These are phyloP conservation scores for Pleurotus tuoliensis DNA, from an alignment of 768 basidiomycete genomes.

Conservation along the genomic window DNA sequence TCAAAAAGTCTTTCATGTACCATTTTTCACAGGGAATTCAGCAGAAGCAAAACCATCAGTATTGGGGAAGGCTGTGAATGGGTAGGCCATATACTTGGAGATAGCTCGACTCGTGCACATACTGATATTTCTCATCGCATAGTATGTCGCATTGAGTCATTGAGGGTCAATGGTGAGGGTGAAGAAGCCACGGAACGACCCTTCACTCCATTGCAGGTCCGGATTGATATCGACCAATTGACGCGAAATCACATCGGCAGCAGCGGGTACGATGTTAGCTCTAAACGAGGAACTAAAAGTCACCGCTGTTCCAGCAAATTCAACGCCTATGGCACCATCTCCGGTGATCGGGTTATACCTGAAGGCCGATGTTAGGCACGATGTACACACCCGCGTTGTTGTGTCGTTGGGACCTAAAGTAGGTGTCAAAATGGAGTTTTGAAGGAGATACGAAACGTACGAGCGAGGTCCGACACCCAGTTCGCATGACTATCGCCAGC, in stretches of 20 bases:
- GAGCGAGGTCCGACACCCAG: conserved; percentile 56
- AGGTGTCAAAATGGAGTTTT: conserved; percentile 24
- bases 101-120: conserved; percentile 11
- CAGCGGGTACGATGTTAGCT: conserved; percentile 29
- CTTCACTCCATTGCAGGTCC: conserved; percentile 60
- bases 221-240: conserved; percentile 37
- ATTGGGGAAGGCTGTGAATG: not conserved
- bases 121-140: conserved; percentile 31
- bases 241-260: conserved; percentile 34
- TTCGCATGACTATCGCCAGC: conserved; percentile 62
- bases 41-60: conserved; percentile 41
- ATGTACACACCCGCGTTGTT: conserved; percentile 32
- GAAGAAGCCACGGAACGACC: conserved; percentile 56
- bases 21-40: conserved; percentile 33
- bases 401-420: conserved; percentile 52
- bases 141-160: conserved; percentile 48
- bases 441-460: conserved; percentile 24
- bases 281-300: conserved; percentile 48
- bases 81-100: too few relatives aligned
- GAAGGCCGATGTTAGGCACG: conserved; percentile 1
- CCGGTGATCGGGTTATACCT: conserved; percentile 49
- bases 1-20: not conserved
- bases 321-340: conserved; percentile 49
- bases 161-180: conserved; percentile 45
- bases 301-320: conserved; percentile 61